These are phyloP conservation scores for Eucalyptus viminalis DNA, from an alignment of 345 rosid genomes.

Conservation along the genomic window DNA sequence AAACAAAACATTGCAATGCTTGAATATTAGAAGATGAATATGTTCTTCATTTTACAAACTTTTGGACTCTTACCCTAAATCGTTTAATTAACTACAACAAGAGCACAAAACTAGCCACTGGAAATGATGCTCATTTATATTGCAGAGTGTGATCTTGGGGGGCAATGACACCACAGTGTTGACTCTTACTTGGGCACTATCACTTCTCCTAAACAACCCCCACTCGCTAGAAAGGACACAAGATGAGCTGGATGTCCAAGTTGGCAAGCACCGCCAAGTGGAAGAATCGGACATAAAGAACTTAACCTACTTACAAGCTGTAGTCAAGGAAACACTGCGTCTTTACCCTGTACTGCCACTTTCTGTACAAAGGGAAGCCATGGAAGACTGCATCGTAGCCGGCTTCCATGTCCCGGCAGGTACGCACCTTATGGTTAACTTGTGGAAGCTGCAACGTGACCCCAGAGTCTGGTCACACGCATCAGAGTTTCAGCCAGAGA, in stretches of 20 bases:
- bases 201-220: slow-evolving; percentile 18
- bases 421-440: slow-evolving; percentile 3
- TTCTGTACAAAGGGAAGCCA: slow-evolving; percentile 6
- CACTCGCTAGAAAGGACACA: slow-evolving; percentile 1
- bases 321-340: slow-evolving; percentile 12
- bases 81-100: background rate
- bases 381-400: background rate
- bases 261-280: slow-evolving; percentile 10
- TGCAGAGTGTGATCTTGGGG: slow-evolving; percentile 34
- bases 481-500: slow-evolving; percentile 9
- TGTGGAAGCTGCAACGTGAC: slow-evolving; percentile 14
- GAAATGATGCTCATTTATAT: background rate
- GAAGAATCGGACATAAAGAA: slow-evolving; percentile 14
- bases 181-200: slow-evolving; percentile 21
- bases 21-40: background rate
- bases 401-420: slow-evolving; percentile 1
- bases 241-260: slow-evolving; percentile 9
- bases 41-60: background rate
- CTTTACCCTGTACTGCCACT: slow-evolving; percentile 11
- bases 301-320: slow-evolving; percentile 10
- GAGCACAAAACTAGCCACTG: background rate
- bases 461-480: slow-evolving; percentile 3
- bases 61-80: background rate
- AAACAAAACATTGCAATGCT: background rate
- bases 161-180: slow-evolving; percentile 31